Evolutionary conservation across 768 basidiomycete species (phyloP).

Genomic region (Ramaria sp.): DNA sequence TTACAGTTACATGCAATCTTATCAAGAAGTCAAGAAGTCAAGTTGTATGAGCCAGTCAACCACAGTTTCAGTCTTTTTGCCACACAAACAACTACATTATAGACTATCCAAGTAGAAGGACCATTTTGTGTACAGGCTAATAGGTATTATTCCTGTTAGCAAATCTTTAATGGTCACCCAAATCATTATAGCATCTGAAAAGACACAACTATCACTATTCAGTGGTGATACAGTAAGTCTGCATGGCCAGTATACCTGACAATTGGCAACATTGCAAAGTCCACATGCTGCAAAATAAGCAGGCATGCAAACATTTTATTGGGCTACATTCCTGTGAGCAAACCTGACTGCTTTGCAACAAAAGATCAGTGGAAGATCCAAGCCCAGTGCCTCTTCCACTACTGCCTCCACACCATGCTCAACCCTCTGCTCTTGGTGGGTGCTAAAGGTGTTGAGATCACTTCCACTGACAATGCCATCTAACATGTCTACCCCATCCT

Average conservation of each 20-base stretch:
- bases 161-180: constrained; percentile 7
- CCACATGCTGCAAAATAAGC: constrained; percentile 13
- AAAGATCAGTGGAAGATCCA: constrained; percentile 28
- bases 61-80: too few relatives aligned
- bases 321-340: constrained; percentile 18
- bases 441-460: constrained; percentile 22
- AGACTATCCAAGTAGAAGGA: too few relatives aligned
- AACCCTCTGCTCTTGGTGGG: constrained; percentile 22
- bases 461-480: constrained; percentile 25
- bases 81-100: too few relatives aligned
- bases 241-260: constrained; percentile 25
- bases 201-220: constrained; percentile 11
- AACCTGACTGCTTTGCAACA: constrained; percentile 13
- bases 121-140: too few relatives aligned
- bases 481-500: constrained; percentile 28
- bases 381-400: constrained; percentile 25
- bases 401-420: constrained; percentile 25
- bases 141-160: constrained; percentile 13
- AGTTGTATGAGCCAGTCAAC: too few relatives aligned
- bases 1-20: too few relatives aligned
- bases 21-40: too few relatives aligned
- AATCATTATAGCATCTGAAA: constrained; percentile 10
- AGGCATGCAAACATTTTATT: constrained; percentile 14
- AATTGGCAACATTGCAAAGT: constrained; percentile 21
- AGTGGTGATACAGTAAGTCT: constrained; percentile 18